Percentiles rank a stretch among this genome's conserved stretches.
Evolutionary conservation across 2,329 filamentous ascomycete genomes (phyloP).

Genomic region (Aspergillus sp.): DNA sequence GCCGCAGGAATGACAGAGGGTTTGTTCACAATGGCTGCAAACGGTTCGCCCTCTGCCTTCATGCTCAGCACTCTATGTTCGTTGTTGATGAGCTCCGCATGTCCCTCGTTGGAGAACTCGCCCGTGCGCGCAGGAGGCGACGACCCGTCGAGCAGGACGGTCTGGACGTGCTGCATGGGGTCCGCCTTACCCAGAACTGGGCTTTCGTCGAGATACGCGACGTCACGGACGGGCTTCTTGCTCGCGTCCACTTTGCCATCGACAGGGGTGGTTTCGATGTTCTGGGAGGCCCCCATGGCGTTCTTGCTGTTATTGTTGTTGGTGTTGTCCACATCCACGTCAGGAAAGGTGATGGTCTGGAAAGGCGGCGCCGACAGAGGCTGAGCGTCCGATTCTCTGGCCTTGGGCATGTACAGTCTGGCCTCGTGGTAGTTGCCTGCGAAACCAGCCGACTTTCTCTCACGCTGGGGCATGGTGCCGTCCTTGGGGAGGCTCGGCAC

Average conservation of each 20-base stretch:
- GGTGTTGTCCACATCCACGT: neutral
- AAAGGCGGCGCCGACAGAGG: conserved; percentile 16
- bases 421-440: conserved; percentile 8
- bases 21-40: neutral
- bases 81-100: conserved; percentile 10
- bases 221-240: conserved; percentile 6
- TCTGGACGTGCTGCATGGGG: conserved; percentile 7
- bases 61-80: conserved; percentile 12
- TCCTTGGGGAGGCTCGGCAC: conserved; percentile 8
- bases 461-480: neutral
- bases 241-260: neutral
- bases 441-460: neutral
- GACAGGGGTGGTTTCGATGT: neutral
- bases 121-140: conserved; percentile 18
- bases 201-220: neutral
- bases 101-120: conserved; percentile 13
- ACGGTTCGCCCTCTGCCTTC: conserved; percentile 7
- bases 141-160: conserved; percentile 14
- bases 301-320: conserved; percentile 5
- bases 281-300: neutral
- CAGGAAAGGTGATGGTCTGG: conserved; percentile 4
- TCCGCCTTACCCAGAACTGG: neutral
- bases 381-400: conserved; percentile 5
- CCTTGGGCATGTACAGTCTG: conserved; percentile 17
- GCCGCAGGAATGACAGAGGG: conserved; percentile 1